Conservation (phyloP, 2,329 filamentous ascomycete genomes). For the Chrysosphaeria jannelii region DNA sequence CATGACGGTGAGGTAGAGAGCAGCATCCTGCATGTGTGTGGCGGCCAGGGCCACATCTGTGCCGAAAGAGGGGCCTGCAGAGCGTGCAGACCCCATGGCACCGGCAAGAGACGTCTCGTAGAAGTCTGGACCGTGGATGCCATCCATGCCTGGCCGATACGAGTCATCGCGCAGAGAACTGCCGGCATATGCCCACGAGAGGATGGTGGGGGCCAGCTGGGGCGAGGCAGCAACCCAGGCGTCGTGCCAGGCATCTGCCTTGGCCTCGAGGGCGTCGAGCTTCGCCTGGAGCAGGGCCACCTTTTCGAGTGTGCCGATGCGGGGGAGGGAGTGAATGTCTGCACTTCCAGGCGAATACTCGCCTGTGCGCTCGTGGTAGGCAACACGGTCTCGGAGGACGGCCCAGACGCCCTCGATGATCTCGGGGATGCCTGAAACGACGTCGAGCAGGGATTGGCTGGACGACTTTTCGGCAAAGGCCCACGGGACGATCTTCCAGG, state of each 20-base stretch:
- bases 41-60: background rate
- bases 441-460: slow-evolving; percentile 5
- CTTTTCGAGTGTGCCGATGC: slow-evolving; percentile 2
- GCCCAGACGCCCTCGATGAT: slow-evolving; percentile 4
- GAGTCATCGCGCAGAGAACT: too few relatives aligned
- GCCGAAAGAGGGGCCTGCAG: too few relatives aligned
- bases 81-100: too few relatives aligned
- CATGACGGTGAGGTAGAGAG: slow-evolving; percentile 4
- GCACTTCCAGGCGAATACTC: too few relatives aligned
- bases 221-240: slow-evolving; percentile 3
- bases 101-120: slow-evolving; percentile 1
- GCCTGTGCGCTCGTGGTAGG: too few relatives aligned
- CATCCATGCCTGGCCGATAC: slow-evolving; percentile 4
- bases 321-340: too few relatives aligned
- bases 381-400: slow-evolving; percentile 3
- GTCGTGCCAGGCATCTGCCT: too few relatives aligned
- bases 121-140: slow-evolving; percentile 4
- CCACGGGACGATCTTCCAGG: slow-evolving; percentile 6
- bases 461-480: slow-evolving; percentile 4
- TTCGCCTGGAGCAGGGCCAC: slow-evolving; percentile 3
- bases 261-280: too few relatives aligned
- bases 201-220: slow-evolving; percentile 2
- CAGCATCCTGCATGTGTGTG: slow-evolving; percentile 4
- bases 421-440: slow-evolving; percentile 5
- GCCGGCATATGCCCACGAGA: slow-evolving; percentile 5